Evolutionary conservation across 1,284 basidiomycete genomes (phyloP).

Genomic region (Marasmius sp.): DNA sequence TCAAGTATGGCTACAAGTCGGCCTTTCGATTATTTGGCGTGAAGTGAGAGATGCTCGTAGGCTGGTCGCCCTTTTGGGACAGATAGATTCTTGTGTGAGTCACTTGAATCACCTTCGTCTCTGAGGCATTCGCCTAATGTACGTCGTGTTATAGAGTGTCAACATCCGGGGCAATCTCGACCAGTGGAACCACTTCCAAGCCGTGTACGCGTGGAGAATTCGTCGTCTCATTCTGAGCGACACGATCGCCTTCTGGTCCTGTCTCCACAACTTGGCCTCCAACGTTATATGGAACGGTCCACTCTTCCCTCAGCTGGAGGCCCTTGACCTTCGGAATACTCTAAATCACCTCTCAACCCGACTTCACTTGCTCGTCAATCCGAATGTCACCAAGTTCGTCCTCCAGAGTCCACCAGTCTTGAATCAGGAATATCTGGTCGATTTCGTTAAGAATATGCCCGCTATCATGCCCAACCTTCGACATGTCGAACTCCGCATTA

Average conservation of each 20-base stretch:
- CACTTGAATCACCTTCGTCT: too few species aligned
- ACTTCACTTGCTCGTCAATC: neutral
- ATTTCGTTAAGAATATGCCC: neutral
- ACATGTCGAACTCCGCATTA: neutral
- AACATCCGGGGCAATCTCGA: neutral
- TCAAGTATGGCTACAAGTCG: too few species aligned
- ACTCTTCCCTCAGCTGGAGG: neutral
- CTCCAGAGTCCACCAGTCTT: neutral
- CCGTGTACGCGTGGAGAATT: neutral
- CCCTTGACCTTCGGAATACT: neutral
- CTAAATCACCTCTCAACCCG: too few species aligned
- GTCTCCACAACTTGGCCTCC: neutral
- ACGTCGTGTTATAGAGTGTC: neutral
- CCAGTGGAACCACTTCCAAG: neutral
- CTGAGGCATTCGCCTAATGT: too few species aligned
- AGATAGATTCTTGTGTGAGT: too few species aligned
- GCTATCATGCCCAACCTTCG: neutral
- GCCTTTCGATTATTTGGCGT: too few species aligned
- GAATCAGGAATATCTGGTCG: neutral
- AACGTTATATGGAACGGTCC: neutral
- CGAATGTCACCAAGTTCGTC: neutral
- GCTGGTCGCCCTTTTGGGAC: too few species aligned
- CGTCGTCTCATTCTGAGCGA: neutral
- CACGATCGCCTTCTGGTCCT: neutral
- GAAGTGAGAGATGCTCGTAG: too few species aligned